Conservation (phyloP, 441 rosid genomes). For the Monsonia emarginata region DNA sequence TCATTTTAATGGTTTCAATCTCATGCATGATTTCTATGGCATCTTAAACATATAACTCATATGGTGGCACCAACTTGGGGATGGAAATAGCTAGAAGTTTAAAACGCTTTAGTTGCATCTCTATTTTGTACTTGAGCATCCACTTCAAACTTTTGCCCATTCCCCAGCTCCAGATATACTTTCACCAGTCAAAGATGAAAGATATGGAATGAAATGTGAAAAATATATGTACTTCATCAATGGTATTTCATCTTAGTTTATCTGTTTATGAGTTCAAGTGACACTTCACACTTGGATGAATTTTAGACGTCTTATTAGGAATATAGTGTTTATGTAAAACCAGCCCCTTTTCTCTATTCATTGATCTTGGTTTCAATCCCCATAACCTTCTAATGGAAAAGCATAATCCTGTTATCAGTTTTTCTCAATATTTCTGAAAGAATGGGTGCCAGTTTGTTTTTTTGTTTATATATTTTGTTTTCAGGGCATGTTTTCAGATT, state of each 20-base stretch:
- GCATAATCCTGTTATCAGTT: neutral
- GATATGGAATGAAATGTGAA: neutral
- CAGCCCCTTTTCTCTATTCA: neutral
- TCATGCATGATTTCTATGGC: neutral
- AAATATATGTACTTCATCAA: neutral
- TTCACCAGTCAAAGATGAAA: neutral
- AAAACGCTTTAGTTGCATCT: neutral
- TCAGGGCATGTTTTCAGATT: constrained; percentile 70
- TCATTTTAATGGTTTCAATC: neutral
- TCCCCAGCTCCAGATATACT: neutral
- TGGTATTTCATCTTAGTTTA: neutral
- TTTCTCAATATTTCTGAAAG: neutral
- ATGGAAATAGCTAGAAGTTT: too few species aligned
- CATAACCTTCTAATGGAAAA: neutral
- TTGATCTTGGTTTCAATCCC: neutral
- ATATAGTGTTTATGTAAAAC: neutral
- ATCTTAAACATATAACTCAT: neutral
- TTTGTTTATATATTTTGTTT: constrained; percentile 9
- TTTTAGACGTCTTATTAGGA: neutral
- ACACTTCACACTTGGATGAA: neutral
- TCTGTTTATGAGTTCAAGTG: too few species aligned
- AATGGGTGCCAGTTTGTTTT: constrained; percentile 10
- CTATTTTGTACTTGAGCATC: too few species aligned
- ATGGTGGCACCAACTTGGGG: too few species aligned
- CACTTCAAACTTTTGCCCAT: neutral